Conservation (phyloP, 2,329 filamentous ascomycete genomes). For the Sporothrix brunneoviolacea region DNA sequence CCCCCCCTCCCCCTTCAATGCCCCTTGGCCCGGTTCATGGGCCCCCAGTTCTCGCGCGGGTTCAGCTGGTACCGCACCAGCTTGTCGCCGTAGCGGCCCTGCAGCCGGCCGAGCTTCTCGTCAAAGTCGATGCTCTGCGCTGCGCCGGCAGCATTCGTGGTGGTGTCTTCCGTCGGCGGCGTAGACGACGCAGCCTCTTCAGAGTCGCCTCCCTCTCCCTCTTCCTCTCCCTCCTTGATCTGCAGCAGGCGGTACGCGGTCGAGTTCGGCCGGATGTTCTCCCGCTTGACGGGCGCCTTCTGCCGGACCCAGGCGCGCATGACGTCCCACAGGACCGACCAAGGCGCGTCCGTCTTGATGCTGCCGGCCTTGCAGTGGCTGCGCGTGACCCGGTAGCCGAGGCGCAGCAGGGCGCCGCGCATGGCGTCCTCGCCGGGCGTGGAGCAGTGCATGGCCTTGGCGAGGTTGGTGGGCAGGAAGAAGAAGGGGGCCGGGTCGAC, state of each 20-base stretch:
- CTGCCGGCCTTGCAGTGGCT: slow-evolving; percentile 86
- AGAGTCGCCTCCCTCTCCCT: slow-evolving; percentile 14
- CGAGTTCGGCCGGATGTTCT: slow-evolving; percentile 61
- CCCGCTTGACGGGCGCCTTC: slow-evolving; percentile 68
- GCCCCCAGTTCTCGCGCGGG: slow-evolving; percentile 89
- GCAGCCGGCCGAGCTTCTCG: slow-evolving; percentile 67
- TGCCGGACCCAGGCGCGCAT: slow-evolving; percentile 89
- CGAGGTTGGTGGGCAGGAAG: slow-evolving; percentile 67
- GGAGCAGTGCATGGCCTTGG: slow-evolving; percentile 69
- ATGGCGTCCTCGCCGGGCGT: slow-evolving; percentile 75
- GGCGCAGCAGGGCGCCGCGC: slow-evolving; percentile 69
- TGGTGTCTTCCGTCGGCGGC: slow-evolving; percentile 8
- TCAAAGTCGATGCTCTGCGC: slow-evolving; percentile 57
- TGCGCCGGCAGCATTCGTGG: slow-evolving; percentile 25
- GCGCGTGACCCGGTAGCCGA: slow-evolving; percentile 77
- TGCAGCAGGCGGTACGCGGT: slow-evolving; percentile 65
- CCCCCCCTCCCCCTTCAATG: too few relatives aligned
- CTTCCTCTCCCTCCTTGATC: slow-evolving; percentile 22
- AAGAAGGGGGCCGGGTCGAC: slow-evolving; percentile 79
- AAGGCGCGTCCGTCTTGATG: slow-evolving; percentile 90
- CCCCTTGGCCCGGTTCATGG: slow-evolving; percentile 57
- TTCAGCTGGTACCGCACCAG: slow-evolving; percentile 86
- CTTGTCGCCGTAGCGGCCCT: slow-evolving; percentile 49
- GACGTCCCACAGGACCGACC: slow-evolving; percentile 83
- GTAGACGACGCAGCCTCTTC: too few relatives aligned